Conservation (phyloP, 768 basidiomycete genomes). For the Collybia nuda region DNA sequence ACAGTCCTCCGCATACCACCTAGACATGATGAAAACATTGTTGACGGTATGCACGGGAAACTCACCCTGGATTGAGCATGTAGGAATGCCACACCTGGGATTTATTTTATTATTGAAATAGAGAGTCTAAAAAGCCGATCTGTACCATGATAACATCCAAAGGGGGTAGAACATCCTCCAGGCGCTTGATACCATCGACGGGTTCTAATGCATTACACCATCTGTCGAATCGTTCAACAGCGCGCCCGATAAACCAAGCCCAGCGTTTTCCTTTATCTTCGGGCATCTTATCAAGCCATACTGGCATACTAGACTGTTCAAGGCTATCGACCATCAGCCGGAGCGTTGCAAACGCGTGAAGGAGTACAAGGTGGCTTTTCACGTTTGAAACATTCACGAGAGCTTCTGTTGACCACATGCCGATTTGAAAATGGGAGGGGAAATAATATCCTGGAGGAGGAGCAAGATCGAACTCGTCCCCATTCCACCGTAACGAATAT, state of each 20-base stretch:
- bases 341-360: constrained; percentile 12
- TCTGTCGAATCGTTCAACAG: constrained; percentile 21
- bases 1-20: constrained; percentile 34
- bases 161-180: constrained; percentile 11
- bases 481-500: too few species aligned
- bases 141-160: constrained; percentile 20
- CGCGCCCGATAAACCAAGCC: constrained; percentile 16
- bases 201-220: constrained; percentile 12
- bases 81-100: constrained; percentile 24
- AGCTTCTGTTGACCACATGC: constrained; percentile 3
- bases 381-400: constrained; percentile 12
- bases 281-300: neutral
- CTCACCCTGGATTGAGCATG: constrained; percentile 16
- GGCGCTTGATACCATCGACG: neutral
- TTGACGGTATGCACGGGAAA: neutral
- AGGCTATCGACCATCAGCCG: constrained; percentile 6
- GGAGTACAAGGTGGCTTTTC: constrained; percentile 18
- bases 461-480: too few species aligned
- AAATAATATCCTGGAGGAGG: neutral
- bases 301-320: neutral
- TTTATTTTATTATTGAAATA: neutral
- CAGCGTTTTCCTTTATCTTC: constrained; percentile 13
- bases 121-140: neutral
- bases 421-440: neutral
- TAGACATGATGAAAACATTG: constrained; percentile 3